Conservation (phyloP, 352 stramenopile genomes). For the Phytophthora rubi region DNA sequence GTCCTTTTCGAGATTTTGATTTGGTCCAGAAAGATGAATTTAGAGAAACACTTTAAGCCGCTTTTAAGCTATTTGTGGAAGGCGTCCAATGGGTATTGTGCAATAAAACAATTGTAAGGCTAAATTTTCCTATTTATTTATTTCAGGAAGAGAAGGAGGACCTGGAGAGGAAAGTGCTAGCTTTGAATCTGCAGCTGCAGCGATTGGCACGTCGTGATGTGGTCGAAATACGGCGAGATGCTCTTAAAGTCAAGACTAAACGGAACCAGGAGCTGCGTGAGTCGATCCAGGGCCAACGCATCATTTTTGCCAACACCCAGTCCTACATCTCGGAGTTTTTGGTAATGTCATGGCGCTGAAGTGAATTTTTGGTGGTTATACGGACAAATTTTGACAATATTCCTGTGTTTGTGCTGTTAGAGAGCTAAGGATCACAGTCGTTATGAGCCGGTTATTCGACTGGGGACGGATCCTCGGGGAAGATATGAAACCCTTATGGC, state of each 20-base stretch:
- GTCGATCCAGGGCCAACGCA: conserved; percentile 44
- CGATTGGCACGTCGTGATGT: conserved; percentile 30
- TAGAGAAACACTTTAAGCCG: no score
- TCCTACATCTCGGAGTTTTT: conserved; percentile 45
- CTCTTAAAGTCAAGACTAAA: conserved; percentile 26
- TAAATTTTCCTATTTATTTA: neutral
- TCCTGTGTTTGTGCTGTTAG: conserved; percentile 13
- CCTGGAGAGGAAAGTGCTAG: conserved; percentile 35
- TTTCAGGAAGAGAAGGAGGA: conserved; percentile 46
- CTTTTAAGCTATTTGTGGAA: no score
- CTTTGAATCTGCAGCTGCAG: conserved; percentile 36
- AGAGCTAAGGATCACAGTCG: conserved; percentile 35
- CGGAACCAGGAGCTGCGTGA: conserved; percentile 39
- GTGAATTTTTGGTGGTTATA: neutral
- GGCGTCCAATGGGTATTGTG: no score
- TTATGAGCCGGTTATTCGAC: conserved; percentile 45
- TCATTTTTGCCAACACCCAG: conserved; percentile 46
- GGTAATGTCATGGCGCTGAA: conserved; percentile 17
- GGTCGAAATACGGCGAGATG: conserved; percentile 33
- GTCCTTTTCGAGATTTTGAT: no score
- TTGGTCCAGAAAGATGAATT: no score
- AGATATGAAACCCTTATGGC: conserved; percentile 40
- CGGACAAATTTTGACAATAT: neutral
- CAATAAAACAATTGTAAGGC: neutral
- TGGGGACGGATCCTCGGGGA: conserved; percentile 28